Conservation (phyloP, 2,329 filamentous ascomycete genomes). For the Helotiales sp. region DNA sequence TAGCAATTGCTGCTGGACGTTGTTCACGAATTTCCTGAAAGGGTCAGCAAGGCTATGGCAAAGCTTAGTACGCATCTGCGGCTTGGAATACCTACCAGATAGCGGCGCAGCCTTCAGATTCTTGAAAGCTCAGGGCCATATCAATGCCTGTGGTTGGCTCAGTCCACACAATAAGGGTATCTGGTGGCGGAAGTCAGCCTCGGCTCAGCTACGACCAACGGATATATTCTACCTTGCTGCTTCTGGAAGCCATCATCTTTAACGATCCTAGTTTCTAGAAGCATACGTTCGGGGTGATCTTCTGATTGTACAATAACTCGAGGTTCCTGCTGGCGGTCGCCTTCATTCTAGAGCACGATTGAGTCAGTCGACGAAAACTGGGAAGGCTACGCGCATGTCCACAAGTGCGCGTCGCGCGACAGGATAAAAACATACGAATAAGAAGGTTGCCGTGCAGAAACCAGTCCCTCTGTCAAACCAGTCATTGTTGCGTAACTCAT, state of each 20-base stretch:
- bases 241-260: constrained; percentile 98
- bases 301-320: constrained; percentile 91
- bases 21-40: constrained; percentile 84
- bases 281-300: constrained; percentile 78
- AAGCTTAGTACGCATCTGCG: not conserved
- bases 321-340: constrained; percentile 71
- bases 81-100: constrained; percentile 69
- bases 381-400: constrained; percentile 10
- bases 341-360: constrained; percentile 47
- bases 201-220: constrained; percentile 12
- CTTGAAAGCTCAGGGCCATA: constrained; percentile 98
- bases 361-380: constrained; percentile 31
- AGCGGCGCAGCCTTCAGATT: constrained; percentile 86
- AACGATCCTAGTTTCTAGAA: constrained; percentile 86
- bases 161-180: constrained; percentile 98
- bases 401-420: constrained; percentile 4
- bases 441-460: constrained; percentile 72
- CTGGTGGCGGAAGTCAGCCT: constrained; percentile 48
- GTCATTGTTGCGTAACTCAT: constrained; percentile 97
- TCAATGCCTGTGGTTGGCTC: constrained; percentile 81
- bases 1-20: constrained; percentile 75
- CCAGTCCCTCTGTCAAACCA: constrained; percentile 98
- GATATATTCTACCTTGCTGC: constrained; percentile 72
- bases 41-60: constrained; percentile 10
- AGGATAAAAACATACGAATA: constrained; percentile 28